Evolutionary conservation across 768 basidiomycete genomes (phyloP), one percentile per base, ranked within the genome.

Genomic region (Serendipita sp.): DNA sequence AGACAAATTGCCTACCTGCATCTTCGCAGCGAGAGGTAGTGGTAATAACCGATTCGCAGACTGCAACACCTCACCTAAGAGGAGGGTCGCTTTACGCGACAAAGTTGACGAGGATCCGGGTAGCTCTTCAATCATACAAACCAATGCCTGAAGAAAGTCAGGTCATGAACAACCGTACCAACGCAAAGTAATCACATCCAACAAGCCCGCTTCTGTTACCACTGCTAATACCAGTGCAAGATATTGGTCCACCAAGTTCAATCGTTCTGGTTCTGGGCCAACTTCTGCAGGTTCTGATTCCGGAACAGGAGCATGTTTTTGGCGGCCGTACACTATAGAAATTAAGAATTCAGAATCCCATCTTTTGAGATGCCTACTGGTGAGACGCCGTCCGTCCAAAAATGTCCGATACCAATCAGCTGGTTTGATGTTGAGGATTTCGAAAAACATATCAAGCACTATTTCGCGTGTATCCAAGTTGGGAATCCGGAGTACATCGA

Each of bases 401-500:
- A 95, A 97, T 0, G 90, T 87, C 68, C 90, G 82, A 70, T 90
- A 90, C 92, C 94, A 97, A 48, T 87, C 86, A 1, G 92, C 89
- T 0, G 88, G 81, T 71, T 90, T 90, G 73, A 98, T 94, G 62
- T 92, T 90, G 20, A 99, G 75, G 17, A 94, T 77, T 65, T 90
- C 88, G 68, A 97, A 97, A 68, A 98, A 88, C 82, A 96, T 86
- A 67, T 98, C 91, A 61, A 98, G 76, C 38, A 97, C 78, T 31
- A 92, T 82, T 76, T 97, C 95, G 70, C 93, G 78, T 53, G 88
- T 85, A 51, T 90, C 86, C 28, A 90, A 77, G 2, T 88, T 90
- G 0, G 95, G 93, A 73, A 96, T 89, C 65, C 84, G 82, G 48
- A 99, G 77, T 0, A 87, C 90, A 67, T 93, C 81, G 31, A 98